phyloP scores from a whole-genome alignment of 805 yeast species.

The Hanseniaspora pseudoguilliermondii region DNA sequence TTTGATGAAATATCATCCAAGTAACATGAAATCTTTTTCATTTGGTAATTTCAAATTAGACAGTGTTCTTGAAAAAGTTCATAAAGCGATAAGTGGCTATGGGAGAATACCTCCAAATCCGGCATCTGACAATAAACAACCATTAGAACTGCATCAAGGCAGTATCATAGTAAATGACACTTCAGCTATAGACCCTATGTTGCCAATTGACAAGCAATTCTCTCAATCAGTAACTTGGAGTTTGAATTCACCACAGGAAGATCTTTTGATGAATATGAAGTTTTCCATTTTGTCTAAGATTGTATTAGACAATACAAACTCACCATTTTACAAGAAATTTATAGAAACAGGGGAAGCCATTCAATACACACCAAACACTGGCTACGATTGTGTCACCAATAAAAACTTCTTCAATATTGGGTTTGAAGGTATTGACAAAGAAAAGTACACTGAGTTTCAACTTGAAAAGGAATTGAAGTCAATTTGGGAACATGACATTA shows the following conservation, averaged over 20 bases:
- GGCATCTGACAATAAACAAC: constrained; percentile 29
- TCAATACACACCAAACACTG: constrained; percentile 79
- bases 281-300: constrained; percentile 59
- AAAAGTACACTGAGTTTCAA: constrained; percentile 37
- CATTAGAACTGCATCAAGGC: constrained; percentile 26
- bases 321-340: constrained; percentile 75
- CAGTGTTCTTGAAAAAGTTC: constrained; percentile 45
- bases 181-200: constrained; percentile 78
- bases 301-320: constrained; percentile 80
- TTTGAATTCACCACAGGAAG: constrained; percentile 55
- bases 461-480: constrained; percentile 36
- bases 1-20: constrained; percentile 66
- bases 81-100: constrained; percentile 38
- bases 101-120: constrained; percentile 29
- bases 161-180: constrained; percentile 29
- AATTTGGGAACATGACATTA: constrained; percentile 13
- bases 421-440: constrained; percentile 52
- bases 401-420: constrained; percentile 74
- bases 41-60: constrained; percentile 67
- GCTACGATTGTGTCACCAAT: constrained; percentile 71
- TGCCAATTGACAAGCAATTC: constrained; percentile 53
- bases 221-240: constrained; percentile 83
- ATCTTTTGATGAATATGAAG: constrained; percentile 56
- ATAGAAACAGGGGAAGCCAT: constrained; percentile 76
- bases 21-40: constrained; percentile 74